phyloP scores from a whole-genome alignment of 257 asterid species.

The Solanum piurae region DNA sequence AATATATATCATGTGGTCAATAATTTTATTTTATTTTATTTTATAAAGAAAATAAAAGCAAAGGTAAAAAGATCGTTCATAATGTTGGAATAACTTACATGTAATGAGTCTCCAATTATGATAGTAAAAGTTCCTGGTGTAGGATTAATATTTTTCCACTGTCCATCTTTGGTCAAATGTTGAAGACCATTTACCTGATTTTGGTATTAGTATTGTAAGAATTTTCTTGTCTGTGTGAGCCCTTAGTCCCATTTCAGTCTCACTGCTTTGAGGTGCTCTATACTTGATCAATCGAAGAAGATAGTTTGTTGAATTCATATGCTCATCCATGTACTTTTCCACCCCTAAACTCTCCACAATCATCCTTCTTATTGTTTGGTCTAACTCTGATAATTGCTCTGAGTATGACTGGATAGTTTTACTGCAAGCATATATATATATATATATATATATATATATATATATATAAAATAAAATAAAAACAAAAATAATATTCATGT shows the following conservation, averaged over 20 bases:
- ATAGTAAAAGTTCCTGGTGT: conserved; percentile 25
- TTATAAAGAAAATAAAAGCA: no score
- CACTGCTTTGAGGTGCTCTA: conserved; percentile 19
- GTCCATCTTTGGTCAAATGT: conserved; percentile 30
- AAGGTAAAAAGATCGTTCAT: no score
- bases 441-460: not conserved
- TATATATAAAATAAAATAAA: not conserved
- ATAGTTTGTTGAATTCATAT: conserved; percentile 25
- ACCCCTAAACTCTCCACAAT: conserved; percentile 34
- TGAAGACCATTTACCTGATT: conserved; percentile 31
- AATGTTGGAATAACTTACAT: conserved; percentile 10
- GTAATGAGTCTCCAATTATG: conserved; percentile 37
- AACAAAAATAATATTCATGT: not conserved
- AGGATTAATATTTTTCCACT: conserved; percentile 33
- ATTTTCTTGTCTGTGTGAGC: conserved; percentile 41
- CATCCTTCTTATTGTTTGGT: conserved; percentile 36
- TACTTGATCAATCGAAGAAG: conserved; percentile 36
- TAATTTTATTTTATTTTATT: no score
- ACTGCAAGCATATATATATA: conserved; percentile 13
- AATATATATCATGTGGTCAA: no score
- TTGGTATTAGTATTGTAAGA: conserved; percentile 23
- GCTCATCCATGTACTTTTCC: conserved; percentile 38
- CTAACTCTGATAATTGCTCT: conserved; percentile 30
- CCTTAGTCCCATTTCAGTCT: conserved; percentile 20
- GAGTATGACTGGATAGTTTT: conserved; percentile 11